These are phyloP conservation scores for Trichoderma koningii DNA, from an alignment of 2,329 filamentous ascomycete genomes.

Conservation along the genomic window DNA sequence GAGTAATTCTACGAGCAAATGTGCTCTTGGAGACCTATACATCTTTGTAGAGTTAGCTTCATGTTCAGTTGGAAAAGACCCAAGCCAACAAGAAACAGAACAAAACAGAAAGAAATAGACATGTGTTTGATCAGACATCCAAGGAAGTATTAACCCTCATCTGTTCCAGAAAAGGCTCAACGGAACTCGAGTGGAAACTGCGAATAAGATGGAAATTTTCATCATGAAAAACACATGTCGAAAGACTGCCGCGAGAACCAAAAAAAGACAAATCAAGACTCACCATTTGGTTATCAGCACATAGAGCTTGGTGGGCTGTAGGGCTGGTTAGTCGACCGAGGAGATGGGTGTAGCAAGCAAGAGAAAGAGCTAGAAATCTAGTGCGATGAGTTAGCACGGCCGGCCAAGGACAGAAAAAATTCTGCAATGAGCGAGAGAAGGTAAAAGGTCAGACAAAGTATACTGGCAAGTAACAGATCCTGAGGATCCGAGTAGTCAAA, in stretches of 20 bases:
- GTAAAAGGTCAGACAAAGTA: conserved; percentile 67
- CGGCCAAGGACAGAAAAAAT: conserved; percentile 3
- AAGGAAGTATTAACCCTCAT: conserved; percentile 74
- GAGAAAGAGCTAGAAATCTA: background rate
- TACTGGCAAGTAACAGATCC: conserved; percentile 91
- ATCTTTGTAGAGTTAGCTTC: conserved; percentile 23
- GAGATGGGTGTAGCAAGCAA: conserved; percentile 6
- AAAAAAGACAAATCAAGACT: conserved; percentile 26
- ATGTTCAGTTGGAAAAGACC: background rate
- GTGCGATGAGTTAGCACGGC: conserved; percentile 19
- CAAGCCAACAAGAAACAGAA: background rate
- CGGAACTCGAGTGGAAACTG: conserved; percentile 84
- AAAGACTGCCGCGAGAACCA: conserved; percentile 17
- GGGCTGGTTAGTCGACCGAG: background rate
- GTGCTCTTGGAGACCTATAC: background rate
- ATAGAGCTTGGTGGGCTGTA: background rate
- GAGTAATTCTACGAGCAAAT: conserved; percentile 1
- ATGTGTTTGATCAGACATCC: conserved; percentile 66
- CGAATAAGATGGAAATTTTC: conserved; percentile 75
- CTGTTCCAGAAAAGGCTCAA: conserved; percentile 66
- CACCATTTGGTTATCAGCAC: background rate
- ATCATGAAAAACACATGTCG: conserved; percentile 55
- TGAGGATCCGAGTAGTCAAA: conserved; percentile 65
- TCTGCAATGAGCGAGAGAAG: conserved; percentile 28
- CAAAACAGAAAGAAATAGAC: conserved; percentile 27